Base-by-base conservation (phyloP, 2,329 filamentous ascomycete genomes). In the Cladosporium cucumerinum region DNA sequence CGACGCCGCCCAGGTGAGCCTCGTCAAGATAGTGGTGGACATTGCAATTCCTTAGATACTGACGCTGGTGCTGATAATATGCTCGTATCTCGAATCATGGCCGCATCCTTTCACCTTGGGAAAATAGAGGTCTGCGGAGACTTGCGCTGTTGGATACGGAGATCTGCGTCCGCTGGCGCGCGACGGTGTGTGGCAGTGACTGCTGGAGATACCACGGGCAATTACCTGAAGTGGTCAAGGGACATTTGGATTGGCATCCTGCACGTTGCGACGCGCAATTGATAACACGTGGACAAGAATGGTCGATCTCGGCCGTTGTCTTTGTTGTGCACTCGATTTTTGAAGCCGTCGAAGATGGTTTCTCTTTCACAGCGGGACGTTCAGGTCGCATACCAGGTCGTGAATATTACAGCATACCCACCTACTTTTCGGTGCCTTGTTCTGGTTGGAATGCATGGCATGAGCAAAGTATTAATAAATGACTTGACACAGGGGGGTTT, bases 51-150 rank as follows among this genome's bases (percentile, higher is more conserved):
- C 39, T 46, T 21, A 14, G n/a, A 32, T 18, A n/a, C 25, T 54
- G 28, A n/a, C 12, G 26, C 18, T 28, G 25, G 18, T 52, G 23
- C 25, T 52, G 25, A 28, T n/a, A 10, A 43, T 8, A 54, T 14
- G 51, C 39, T 60, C 57, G 57, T 60, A 48, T 60, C 36, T 43
- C 39, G 39, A 43, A 23, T 21, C 23, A 48, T 23, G 12, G 16
- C 2, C 25, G 28, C 48, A 26, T 30, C 32, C 36, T 21, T 49
- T 49, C 48, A n/a, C 14, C 32, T 52, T n/a, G 11, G 12, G 7
- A 32, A 30, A 21, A 28, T 48, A 32, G 26, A 61, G 59, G 43
- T 61, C 32, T 52, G 30, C 59, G 59, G 59, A 61, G 48, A 10
- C 30, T 28, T 26, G 23, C 51, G 51, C 18, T 32, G 30, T 54